A percentile compares a stretch with the other conserved stretches of the same genome.
Conservation (phyloP, 306 rosid genomes). For the Luffa aegyptiaca region DNA sequence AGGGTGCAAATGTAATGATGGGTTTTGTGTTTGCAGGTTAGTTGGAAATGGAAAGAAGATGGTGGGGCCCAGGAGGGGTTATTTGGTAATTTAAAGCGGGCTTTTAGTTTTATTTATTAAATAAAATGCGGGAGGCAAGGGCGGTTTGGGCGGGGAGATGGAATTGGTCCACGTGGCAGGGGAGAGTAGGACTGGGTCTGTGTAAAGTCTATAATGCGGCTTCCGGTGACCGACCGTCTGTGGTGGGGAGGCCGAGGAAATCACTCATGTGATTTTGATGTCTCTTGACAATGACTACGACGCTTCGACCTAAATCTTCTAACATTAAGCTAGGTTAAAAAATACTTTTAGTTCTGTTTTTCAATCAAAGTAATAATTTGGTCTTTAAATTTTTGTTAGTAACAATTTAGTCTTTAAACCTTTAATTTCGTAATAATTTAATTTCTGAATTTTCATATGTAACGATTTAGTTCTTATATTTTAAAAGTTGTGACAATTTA, state of each 20-base stretch:
- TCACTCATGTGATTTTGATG: neutral
- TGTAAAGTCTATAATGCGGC: neutral
- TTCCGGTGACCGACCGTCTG: neutral
- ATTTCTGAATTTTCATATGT: too few relatives aligned
- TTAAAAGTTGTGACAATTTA: too few relatives aligned
- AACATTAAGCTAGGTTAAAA: too few relatives aligned
- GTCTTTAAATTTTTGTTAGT: too few relatives aligned
- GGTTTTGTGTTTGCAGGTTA: neutral
- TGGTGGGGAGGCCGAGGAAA: conserved; percentile 1
- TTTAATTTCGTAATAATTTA: too few relatives aligned
- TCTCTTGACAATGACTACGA: neutral
- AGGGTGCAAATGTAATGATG: neutral
- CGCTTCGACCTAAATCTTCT: too few relatives aligned
- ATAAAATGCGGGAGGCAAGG: neutral
- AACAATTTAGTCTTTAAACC: too few relatives aligned
- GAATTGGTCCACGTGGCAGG: neutral
- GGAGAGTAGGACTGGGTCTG: neutral
- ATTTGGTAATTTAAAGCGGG: neutral
- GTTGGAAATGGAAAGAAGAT: neutral
- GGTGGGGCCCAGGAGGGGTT: neutral
- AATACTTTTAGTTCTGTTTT: too few relatives aligned
- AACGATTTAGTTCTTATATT: too few relatives aligned
- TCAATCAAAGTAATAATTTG: too few relatives aligned
- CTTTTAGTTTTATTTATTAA: neutral
- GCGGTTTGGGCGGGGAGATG: neutral